Base-by-base conservation (phyloP, 75 land plant species). In the Selaginella tamariscina region DNA sequence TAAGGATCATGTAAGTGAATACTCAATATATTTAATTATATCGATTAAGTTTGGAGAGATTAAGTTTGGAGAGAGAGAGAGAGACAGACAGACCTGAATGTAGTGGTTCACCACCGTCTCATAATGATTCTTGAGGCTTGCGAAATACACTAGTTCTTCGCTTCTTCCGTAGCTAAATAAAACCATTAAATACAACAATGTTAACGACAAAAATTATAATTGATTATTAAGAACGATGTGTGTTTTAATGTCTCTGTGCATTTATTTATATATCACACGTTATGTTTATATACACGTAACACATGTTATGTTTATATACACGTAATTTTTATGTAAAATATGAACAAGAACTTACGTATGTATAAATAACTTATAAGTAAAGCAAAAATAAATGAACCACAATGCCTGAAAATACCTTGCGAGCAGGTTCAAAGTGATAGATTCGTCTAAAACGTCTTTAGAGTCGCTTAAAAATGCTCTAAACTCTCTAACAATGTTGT, bases 361-460 rank as follows among this genome's bases (percentile, higher is more conserved):
- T n/a, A n/a, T n/a, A n/a, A n/a, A n/a, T n/a, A n/a, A n/a, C n/a
- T n/a, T n/a, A n/a, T n/a, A n/a, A n/a, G n/a, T n/a, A n/a, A n/a
- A n/a, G n/a, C n/a, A n/a, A n/a, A n/a, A n/a, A n/a, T 32, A 18
- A 29, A n/a, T 27, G 27, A 8, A 54, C 1, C 28, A 28, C 59
- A 60, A 11, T 13, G 1, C 13, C 2, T 1, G 33, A 39, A 29
- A 1, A 57, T 44, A 89, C 98, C 98, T 95, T 60, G 86, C 96
- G 56, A 90, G 70, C 5, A 95, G 81, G 66, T 71, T 87, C 74
- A 90, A 78, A 20, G 99, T 95, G 39, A 88, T 90, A 24, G 87
- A 83, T 71, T 95, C 91, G 76, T 95, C 99, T 70, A 95, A 75
- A 29, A 90, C 91, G 74, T 90, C 99, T 68, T 95, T 95, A 71